Evolutionary conservation across 176 grass and related monocot species (phyloP).

Genomic region (Aegilops bicornis): DNA sequence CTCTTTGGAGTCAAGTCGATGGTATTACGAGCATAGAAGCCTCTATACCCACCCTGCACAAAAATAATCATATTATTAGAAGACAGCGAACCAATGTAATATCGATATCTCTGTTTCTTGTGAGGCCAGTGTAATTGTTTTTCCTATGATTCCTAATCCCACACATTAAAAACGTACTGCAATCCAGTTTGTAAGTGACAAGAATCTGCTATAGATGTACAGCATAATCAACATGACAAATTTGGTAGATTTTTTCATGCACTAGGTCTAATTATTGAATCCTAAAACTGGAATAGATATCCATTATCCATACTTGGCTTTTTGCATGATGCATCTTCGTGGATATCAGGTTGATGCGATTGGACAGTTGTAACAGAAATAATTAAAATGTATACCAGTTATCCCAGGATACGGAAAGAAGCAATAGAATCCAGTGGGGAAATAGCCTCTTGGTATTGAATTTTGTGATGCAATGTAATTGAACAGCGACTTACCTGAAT

Average conservation of each 20-base stretch:
- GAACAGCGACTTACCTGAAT: constrained; percentile 55
- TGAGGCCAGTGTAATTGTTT: background rate
- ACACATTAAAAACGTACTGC: background rate
- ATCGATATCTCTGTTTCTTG: background rate
- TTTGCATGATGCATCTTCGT: background rate
- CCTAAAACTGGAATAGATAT: background rate
- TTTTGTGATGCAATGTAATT: background rate
- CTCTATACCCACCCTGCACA: constrained; percentile 82
- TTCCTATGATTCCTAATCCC: background rate
- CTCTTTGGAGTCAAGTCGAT: constrained; percentile 68
- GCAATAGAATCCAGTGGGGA: background rate
- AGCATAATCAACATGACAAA: background rate
- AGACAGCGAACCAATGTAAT: background rate
- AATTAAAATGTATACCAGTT: background rate
- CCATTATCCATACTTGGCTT: background rate
- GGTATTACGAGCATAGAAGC: constrained; percentile 89
- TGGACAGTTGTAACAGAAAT: background rate
- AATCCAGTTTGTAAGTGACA: background rate
- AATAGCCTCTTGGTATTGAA: background rate
- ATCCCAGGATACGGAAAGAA: background rate
- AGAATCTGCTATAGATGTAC: background rate
- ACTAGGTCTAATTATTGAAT: background rate
- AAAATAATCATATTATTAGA: constrained; percentile 14
- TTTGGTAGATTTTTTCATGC: background rate
- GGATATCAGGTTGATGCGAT: background rate